These are phyloP conservation scores for Durio zibethinus DNA, from an alignment of 345 rosid species.

Conservation along the genomic window DNA sequence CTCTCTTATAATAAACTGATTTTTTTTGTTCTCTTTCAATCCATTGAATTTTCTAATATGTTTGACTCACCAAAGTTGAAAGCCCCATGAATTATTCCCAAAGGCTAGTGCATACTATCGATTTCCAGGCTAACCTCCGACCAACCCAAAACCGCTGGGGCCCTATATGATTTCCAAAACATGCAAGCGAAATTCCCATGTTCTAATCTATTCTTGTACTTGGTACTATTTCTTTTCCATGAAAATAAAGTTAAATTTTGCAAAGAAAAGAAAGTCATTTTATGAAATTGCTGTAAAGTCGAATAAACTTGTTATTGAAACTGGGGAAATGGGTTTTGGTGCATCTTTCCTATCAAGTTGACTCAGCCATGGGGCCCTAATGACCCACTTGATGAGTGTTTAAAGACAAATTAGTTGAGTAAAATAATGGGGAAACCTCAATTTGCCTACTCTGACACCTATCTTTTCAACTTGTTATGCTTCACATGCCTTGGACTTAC, in stretches of 20 bases:
- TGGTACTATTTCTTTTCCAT: background rate
- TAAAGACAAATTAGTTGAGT: background rate
- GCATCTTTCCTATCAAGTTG: background rate
- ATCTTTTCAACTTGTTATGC: background rate
- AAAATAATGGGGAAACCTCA: background rate
- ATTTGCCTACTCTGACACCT: background rate
- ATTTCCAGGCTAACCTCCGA: conserved; percentile 30
- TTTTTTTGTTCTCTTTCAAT: background rate
- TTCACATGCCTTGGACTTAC: background rate
- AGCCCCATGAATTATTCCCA: background rate
- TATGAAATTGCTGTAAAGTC: background rate
- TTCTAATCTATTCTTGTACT: background rate
- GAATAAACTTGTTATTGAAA: background rate
- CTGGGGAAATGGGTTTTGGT: background rate
- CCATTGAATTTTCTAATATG: background rate
- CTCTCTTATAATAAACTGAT: background rate
- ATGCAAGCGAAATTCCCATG: conserved; percentile 2
- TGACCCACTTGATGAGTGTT: background rate
- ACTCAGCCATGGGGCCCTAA: background rate
- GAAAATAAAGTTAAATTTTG: background rate
- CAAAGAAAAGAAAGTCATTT: background rate
- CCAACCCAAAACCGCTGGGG: conserved; percentile 19
- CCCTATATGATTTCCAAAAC: conserved; percentile 3
- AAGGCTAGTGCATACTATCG: background rate
- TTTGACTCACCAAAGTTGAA: conserved; percentile 4